Conservation (phyloP, 179 eudicot genomes). For the Beta corolliflora region DNA sequence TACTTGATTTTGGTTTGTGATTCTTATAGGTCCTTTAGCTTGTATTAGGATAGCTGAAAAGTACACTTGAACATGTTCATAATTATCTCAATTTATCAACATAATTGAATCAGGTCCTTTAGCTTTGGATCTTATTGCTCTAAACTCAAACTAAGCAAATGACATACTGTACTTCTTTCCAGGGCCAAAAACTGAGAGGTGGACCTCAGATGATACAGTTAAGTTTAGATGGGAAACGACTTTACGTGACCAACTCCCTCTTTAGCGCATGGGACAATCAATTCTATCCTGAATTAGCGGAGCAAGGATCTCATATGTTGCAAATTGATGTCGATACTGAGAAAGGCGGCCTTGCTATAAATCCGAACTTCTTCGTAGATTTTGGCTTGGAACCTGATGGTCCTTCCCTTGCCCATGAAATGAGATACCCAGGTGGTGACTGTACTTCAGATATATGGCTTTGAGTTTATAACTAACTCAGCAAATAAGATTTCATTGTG, state of each 20-base stretch:
- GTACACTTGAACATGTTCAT: neutral
- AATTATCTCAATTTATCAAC: neutral
- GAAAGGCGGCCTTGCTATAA: constrained; percentile 82
- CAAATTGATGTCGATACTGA: constrained; percentile 83
- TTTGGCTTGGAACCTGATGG: constrained; percentile 93
- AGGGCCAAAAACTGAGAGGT: constrained; percentile 85
- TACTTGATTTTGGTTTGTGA: neutral
- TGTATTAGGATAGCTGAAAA: neutral
- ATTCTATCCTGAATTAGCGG: constrained; percentile 79
- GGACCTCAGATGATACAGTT: constrained; percentile 99
- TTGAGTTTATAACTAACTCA: constrained; percentile 26
- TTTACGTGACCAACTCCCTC: constrained; percentile 88
- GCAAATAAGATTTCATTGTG: constrained; percentile 1
- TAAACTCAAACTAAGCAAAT: neutral
- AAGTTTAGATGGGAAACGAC: constrained; percentile 91
- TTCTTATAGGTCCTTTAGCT: neutral
- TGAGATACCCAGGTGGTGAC: constrained; percentile 99
- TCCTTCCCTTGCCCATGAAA: constrained; percentile 89
- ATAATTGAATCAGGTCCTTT: neutral
- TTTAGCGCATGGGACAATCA: constrained; percentile 94
- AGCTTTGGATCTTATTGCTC: neutral
- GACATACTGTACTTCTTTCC: neutral
- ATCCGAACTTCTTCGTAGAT: constrained; percentile 83
- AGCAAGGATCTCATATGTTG: constrained; percentile 88
- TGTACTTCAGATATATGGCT: constrained; percentile 98